phyloP scores from a whole-genome alignment of 306 rosid genomes.

The Castanea crenata region DNA sequence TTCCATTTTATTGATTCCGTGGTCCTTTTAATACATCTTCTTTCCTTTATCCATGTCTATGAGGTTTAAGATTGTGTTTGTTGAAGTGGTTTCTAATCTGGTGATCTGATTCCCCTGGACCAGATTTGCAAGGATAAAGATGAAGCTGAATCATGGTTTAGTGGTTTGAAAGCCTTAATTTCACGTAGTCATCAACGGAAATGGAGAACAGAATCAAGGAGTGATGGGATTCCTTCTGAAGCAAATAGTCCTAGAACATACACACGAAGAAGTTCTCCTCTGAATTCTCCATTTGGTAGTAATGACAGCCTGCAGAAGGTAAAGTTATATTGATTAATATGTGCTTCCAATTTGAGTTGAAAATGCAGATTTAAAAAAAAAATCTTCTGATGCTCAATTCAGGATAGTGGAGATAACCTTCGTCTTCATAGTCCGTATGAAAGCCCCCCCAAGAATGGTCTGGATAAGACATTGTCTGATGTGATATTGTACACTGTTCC shows the following conservation, averaged over 20 bases:
- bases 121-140: conserved; percentile 99
- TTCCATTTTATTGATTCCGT: conserved; percentile 14
- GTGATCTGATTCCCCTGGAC: conserved; percentile 35
- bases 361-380: conserved; percentile 17
- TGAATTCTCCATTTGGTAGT: conserved; percentile 92
- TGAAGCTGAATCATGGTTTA: conserved; percentile 99
- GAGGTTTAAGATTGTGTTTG: neutral
- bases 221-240: conserved; percentile 95
- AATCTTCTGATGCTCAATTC: conserved; percentile 31
- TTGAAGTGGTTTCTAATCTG: conserved; percentile 24
- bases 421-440: conserved; percentile 92
- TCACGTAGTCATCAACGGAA: conserved; percentile 79
- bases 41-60: neutral
- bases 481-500: conserved; percentile 77
- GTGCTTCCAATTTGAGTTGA: conserved; percentile 15
- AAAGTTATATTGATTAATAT: conserved; percentile 16
- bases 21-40: neutral
- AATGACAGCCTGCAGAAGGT: conserved; percentile 96
- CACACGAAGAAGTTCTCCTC: conserved; percentile 93
- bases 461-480: conserved; percentile 86
- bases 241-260: conserved; percentile 96
- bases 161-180: conserved; percentile 94
- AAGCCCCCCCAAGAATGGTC: conserved; percentile 93
- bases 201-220: conserved; percentile 98
- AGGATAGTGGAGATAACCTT: conserved; percentile 90